Percentiles rank a stretch among this genome's conserved stretches.
Evolutionary conservation across 257 asterid species (phyloP).

Genomic region (Osmanthus fragrans): DNA sequence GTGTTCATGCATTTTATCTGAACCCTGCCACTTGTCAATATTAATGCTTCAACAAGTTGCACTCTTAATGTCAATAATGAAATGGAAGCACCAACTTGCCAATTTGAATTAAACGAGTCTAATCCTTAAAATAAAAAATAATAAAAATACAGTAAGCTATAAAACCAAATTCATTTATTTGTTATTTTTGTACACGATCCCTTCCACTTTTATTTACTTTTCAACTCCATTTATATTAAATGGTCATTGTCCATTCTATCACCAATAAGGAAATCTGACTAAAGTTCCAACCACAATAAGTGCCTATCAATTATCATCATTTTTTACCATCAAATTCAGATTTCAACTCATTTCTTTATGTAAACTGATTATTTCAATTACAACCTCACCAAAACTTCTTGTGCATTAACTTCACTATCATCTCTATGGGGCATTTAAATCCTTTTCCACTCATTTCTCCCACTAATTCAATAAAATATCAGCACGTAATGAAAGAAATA

Average conservation of each 20-base stretch:
- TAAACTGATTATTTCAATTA: slow-evolving; percentile 18
- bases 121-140: background rate
- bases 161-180: background rate
- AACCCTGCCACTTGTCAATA: slow-evolving; percentile 5
- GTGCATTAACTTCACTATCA: background rate
- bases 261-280: slow-evolving; percentile 14
- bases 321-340: background rate
- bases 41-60: slow-evolving; percentile 19
- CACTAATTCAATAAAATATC: background rate
- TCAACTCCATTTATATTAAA: slow-evolving; percentile 3
- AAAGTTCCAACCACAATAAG: slow-evolving; percentile 10
- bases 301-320: slow-evolving; percentile 4
- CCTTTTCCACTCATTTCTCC: slow-evolving; percentile 4
- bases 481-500: background rate
- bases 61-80: background rate
- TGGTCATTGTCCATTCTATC: slow-evolving; percentile 17
- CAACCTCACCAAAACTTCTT: background rate
- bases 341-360: slow-evolving; percentile 8
- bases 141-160: background rate
- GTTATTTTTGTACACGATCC: background rate
- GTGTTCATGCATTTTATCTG: background rate
- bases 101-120: background rate
- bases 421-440: slow-evolving; percentile 12
- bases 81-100: background rate
- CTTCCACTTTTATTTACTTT: slow-evolving; percentile 11